phyloP scores from a whole-genome alignment of 1,139 yeast genomes.

The Hansenula lynferdii region DNA sequence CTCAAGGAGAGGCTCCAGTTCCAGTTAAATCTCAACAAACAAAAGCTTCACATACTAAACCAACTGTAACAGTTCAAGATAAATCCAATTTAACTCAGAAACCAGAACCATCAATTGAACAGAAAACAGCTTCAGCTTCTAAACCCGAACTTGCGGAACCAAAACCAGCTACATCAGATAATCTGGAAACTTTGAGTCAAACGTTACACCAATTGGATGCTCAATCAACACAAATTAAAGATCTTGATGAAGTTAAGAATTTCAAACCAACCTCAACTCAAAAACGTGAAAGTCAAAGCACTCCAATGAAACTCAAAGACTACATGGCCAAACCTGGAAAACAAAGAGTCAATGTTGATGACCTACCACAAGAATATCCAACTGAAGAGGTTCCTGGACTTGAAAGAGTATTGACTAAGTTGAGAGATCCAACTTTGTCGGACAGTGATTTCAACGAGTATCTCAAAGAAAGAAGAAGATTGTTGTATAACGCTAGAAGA shows the following conservation, averaged over 20 bases:
- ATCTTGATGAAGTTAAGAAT: background rate
- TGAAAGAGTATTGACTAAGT: background rate
- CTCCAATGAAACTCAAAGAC: background rate
- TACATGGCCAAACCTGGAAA: background rate
- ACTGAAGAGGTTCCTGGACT: conserved; percentile 1
- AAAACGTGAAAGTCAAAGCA: too few species aligned
- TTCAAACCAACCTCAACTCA: too few species aligned
- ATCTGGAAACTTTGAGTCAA: background rate
- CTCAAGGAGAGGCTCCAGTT: background rate
- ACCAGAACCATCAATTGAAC: too few species aligned
- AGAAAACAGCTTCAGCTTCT: too few species aligned
- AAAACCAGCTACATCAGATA: too few species aligned
- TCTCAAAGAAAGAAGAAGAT: conserved; percentile 8
- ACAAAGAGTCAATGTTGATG: background rate
- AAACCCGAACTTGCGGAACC: too few species aligned
- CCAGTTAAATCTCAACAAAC: too few species aligned
- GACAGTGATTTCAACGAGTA: background rate
- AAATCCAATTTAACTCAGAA: too few species aligned
- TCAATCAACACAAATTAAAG: background rate
- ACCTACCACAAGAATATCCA: background rate
- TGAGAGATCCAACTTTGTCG: conserved; percentile 5
- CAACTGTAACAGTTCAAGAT: background rate
- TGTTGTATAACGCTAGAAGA: conserved; percentile 12
- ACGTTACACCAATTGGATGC: background rate
- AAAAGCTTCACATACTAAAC: too few species aligned